phyloP scores from a whole-genome alignment of 2,329 filamentous ascomycete genomes.

The Hypomyces rosellus region DNA sequence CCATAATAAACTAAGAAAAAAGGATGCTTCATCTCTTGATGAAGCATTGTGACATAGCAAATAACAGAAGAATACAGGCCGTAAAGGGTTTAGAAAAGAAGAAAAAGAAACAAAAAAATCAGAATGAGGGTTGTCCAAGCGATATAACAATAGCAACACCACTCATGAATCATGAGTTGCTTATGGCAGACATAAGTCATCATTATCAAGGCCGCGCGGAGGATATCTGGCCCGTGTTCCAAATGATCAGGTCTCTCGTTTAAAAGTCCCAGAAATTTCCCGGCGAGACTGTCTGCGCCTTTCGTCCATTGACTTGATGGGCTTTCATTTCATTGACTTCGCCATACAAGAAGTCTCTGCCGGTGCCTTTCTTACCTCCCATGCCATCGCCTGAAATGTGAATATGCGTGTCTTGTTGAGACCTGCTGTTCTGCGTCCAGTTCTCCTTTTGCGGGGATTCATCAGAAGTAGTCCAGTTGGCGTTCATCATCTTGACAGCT shows the following conservation, averaged over 20 bases:
- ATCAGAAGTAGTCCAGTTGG: slow-evolving; percentile 53
- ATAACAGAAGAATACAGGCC: background rate
- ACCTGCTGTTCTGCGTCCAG: slow-evolving; percentile 9
- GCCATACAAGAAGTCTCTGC: slow-evolving; percentile 53
- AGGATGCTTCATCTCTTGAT: background rate
- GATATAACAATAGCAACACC: slow-evolving; percentile 8
- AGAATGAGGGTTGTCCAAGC: slow-evolving; percentile 9
- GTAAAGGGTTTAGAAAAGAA: slow-evolving; percentile 1
- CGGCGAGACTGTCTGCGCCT: slow-evolving; percentile 27
- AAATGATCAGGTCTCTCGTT: slow-evolving; percentile 1
- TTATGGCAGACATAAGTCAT: slow-evolving; percentile 25
- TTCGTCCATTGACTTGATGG: slow-evolving; percentile 27
- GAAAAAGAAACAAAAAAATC: slow-evolving; percentile 11
- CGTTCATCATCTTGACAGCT: slow-evolving; percentile 66
- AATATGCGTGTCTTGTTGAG: slow-evolving; percentile 21
- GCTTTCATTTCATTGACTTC: slow-evolving; percentile 43
- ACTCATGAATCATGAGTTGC: slow-evolving; percentile 30
- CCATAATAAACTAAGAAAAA: background rate
- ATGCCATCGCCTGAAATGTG: slow-evolving; percentile 56
- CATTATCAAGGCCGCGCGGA: slow-evolving; percentile 8
- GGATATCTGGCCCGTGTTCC: background rate
- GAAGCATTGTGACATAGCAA: background rate
- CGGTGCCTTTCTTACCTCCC: slow-evolving; percentile 51
- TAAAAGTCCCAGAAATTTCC: slow-evolving; percentile 45
- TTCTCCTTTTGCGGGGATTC: slow-evolving; percentile 47